Evolutionary conservation across 2,329 filamentous ascomycete species (phyloP).

Genomic region (Beauveria bassiana): DNA sequence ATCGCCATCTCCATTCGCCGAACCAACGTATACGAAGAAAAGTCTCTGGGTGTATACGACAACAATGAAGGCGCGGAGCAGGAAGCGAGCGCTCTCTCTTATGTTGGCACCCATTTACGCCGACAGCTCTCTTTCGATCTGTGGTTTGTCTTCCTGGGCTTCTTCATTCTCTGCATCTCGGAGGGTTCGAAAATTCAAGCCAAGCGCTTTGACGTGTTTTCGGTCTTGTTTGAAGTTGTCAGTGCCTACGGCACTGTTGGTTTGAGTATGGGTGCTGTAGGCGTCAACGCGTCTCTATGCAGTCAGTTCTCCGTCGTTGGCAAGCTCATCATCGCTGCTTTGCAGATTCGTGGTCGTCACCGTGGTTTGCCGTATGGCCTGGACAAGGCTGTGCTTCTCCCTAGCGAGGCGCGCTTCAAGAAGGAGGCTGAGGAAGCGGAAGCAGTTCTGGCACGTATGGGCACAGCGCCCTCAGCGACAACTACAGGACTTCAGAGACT

Average conservation of each 20-base stretch:
- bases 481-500: conserved; percentile 23
- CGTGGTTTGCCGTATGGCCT: conserved; percentile 61
- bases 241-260: conserved; percentile 94
- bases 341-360: conserved; percentile 63
- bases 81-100: conserved; percentile 60
- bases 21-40: conserved; percentile 96
- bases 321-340: conserved; percentile 61
- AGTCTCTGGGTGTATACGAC: conserved; percentile 68
- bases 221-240: conserved; percentile 74
- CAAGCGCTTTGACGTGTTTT: conserved; percentile 58
- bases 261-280: conserved; percentile 73
- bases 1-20: conserved; percentile 91
- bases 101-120: conserved; percentile 85
- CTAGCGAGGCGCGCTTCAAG: conserved; percentile 47
- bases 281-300: conserved; percentile 70
- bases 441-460: conserved; percentile 28
- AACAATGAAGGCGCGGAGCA: conserved; percentile 36
- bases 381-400: conserved; percentile 52
- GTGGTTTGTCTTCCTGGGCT: conserved; percentile 92
- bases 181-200: conserved; percentile 66
- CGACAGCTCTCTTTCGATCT: conserved; percentile 93
- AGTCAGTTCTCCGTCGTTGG: conserved; percentile 70
- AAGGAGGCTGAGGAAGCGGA: conserved; percentile 44
- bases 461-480: conserved; percentile 22
- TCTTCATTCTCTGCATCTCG: conserved; percentile 86